Evolutionary conservation across 163 green algal genomes (phyloP).

Genomic region (Chlamydomonas reinhardtii): DNA sequence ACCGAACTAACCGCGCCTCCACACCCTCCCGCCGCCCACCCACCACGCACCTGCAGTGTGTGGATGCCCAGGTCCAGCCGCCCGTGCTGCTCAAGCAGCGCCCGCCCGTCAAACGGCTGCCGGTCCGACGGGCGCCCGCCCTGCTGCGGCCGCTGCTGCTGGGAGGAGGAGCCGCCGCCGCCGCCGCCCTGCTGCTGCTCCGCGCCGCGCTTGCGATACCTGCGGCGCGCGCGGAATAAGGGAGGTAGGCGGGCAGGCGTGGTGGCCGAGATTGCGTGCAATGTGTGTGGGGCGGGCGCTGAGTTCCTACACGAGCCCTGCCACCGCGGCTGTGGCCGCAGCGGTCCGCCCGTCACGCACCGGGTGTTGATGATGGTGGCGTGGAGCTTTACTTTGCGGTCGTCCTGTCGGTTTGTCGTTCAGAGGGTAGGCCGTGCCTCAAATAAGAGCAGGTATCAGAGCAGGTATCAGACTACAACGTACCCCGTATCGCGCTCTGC

Average conservation of each 20-base stretch:
- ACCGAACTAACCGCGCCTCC: too few relatives aligned
- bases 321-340: too few relatives aligned
- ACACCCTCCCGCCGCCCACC: too few relatives aligned
- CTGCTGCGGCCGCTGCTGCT: too few relatives aligned
- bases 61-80: slow-evolving; percentile 47
- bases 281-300: background rate
- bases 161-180: background rate
- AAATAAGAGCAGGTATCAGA: too few relatives aligned
- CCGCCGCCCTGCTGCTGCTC: background rate
- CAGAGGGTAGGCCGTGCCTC: too few relatives aligned
- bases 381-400: slow-evolving; percentile 62
- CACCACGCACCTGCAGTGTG: slow-evolving; percentile 14
- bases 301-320: too few relatives aligned
- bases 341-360: background rate
- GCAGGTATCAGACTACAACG: too few relatives aligned
- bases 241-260: background rate
- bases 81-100: slow-evolving; percentile 36
- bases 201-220: slow-evolving; percentile 3
- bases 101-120: slow-evolving; percentile 44
- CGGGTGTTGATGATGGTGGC: slow-evolving; percentile 64
- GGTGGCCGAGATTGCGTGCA: too few relatives aligned
- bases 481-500: too few relatives aligned
- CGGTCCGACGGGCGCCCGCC: background rate
- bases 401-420: slow-evolving; percentile 36
- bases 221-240: background rate